A percentile compares a stretch with the other conserved stretches of the same genome.
phyloP scores from a whole-genome alignment of 2,329 filamentous ascomycete species.

The Ophiostoma triangulosporum region DNA sequence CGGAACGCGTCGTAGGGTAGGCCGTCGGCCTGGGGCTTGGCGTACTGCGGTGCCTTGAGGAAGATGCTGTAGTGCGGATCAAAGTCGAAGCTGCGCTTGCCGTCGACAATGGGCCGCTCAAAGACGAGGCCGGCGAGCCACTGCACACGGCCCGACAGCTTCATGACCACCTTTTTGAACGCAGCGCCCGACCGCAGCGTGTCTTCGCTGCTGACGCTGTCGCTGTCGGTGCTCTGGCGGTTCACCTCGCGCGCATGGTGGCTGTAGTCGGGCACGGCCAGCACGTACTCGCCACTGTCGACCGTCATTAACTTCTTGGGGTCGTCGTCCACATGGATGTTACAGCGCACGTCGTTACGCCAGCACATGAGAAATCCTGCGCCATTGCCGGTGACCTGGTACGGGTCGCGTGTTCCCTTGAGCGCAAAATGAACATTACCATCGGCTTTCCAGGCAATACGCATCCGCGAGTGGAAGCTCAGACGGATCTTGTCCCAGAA shows the following conservation, averaged over 20 bases:
- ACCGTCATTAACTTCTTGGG: slow-evolving; percentile 91
- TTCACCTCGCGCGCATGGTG: slow-evolving; percentile 62
- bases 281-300: slow-evolving; percentile 85
- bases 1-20: slow-evolving; percentile 77
- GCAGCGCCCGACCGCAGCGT: slow-evolving; percentile 59
- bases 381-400: slow-evolving; percentile 80
- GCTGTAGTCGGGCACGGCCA: slow-evolving; percentile 88
- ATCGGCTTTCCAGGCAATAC: slow-evolving; percentile 84
- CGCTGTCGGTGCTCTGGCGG: slow-evolving; percentile 38
- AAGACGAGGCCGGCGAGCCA: slow-evolving; percentile 89
- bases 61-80: slow-evolving; percentile 85
- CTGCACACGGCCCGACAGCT: slow-evolving; percentile 88
- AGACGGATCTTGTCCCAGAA: slow-evolving; percentile 99
- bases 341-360: slow-evolving; percentile 85
- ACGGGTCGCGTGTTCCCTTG: slow-evolving; percentile 86
- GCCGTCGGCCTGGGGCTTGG: slow-evolving; percentile 38
- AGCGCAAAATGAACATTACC: slow-evolving; percentile 89
- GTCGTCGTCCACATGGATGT: slow-evolving; percentile 71
- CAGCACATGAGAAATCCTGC: slow-evolving; percentile 98
- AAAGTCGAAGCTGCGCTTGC: slow-evolving; percentile 72
- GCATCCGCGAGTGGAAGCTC: slow-evolving; percentile 83
- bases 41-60: slow-evolving; percentile 65
- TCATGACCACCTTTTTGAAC: slow-evolving; percentile 99
- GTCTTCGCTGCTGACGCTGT: slow-evolving; percentile 35
- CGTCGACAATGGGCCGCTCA: slow-evolving; percentile 63